phyloP scores from a whole-genome alignment of 768 basidiomycete species.

The Lentinula guzmanii region DNA sequence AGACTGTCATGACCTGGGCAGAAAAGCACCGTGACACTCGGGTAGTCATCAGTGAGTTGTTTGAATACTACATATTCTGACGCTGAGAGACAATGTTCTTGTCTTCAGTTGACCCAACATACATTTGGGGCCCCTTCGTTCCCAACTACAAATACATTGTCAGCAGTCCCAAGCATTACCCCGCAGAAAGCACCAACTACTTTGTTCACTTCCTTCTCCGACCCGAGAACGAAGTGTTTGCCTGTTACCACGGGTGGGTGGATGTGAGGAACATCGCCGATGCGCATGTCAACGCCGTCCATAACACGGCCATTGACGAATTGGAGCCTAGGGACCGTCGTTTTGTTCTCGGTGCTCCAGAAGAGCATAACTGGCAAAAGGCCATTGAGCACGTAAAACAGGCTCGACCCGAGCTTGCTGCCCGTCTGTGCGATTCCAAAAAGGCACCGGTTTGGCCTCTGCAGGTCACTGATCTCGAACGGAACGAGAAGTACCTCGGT shows the following conservation, averaged over 20 bases:
- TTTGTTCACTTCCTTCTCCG: slow-evolving; percentile 3
- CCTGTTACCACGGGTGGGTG: not conserved
- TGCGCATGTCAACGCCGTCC: slow-evolving; percentile 3
- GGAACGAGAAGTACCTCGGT: slow-evolving; percentile 3
- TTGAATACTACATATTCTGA: not conserved
- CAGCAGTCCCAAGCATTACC: not conserved
- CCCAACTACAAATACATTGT: slow-evolving; percentile 7
- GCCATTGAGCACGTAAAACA: not conserved
- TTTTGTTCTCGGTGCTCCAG: slow-evolving; percentile 5
- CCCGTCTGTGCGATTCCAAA: not conserved
- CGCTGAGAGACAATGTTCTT: not conserved
- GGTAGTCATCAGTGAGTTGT: slow-evolving; percentile 1
- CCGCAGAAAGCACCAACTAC: not conserved
- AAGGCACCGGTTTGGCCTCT: slow-evolving; percentile 1
- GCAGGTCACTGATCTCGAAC: not conserved
- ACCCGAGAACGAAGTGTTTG: slow-evolving; percentile 2
- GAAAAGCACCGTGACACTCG: slow-evolving; percentile 14
- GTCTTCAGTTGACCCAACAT: slow-evolving; percentile 4
- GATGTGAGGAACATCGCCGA: slow-evolving; percentile 6
- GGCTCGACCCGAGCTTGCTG: slow-evolving; percentile 3
- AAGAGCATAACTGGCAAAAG: slow-evolving; percentile 1
- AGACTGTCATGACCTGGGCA: slow-evolving; percentile 19
- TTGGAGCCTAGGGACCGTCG: not conserved
- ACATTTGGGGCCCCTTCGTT: slow-evolving; percentile 6
- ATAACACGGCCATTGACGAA: not conserved